Evolutionary conservation across 345 rosid genomes (phyloP).

Genomic region (Euphorbia pulcherrima): DNA sequence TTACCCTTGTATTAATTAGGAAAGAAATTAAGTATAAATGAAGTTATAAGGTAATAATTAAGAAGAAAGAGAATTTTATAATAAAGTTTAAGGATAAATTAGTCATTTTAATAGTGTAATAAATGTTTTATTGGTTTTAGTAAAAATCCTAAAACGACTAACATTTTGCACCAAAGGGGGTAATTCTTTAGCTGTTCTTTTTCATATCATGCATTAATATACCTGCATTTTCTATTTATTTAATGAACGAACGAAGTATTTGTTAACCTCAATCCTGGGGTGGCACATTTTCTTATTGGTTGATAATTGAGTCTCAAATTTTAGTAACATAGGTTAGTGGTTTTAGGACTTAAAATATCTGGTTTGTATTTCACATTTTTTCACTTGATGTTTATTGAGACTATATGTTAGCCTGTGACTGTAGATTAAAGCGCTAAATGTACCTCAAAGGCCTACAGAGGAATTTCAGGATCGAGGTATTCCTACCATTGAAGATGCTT

Average conservation of each 20-base stretch:
- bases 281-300: no score
- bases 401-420: constrained; percentile 32
- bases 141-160: no score
- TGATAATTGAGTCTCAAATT: neutral
- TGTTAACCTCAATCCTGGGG: neutral
- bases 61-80: no score
- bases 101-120: no score
- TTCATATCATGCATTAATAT: neutral
- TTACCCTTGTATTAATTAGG: no score
- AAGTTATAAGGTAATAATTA: no score
- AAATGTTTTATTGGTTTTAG: no score
- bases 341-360: neutral
- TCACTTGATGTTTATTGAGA: constrained; percentile 29
- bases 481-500: constrained; percentile 75
- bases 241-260: neutral
- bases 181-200: neutral
- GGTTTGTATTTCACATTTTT: neutral
- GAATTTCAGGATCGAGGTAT: constrained; percentile 41
- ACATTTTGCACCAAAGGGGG: no score
- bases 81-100: no score
- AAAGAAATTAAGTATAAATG: no score
- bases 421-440: constrained; percentile 60
- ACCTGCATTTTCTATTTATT: no score
- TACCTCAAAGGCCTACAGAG: constrained; percentile 33
- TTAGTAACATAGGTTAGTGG: neutral